Evolutionary conservation across 2,329 filamentous ascomycete species (phyloP).

Genomic region (Neonectria punicea): DNA sequence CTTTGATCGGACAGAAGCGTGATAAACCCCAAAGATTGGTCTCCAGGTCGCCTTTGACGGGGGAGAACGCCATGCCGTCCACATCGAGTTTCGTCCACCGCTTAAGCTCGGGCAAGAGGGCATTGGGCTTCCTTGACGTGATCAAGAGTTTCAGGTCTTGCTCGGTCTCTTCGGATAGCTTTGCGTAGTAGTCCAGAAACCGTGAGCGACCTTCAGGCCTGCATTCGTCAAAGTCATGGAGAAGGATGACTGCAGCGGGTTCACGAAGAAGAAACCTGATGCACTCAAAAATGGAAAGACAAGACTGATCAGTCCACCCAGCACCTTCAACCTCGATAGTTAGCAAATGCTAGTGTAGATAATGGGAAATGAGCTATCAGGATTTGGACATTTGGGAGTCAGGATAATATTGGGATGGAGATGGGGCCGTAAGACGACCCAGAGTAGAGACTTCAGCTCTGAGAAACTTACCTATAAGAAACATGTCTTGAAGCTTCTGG

Average conservation of each 20-base stretch:
- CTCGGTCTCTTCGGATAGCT: not conserved
- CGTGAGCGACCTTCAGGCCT: not conserved
- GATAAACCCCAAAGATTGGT: not conserved
- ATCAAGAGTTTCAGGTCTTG: not conserved
- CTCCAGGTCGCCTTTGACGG: not conserved
- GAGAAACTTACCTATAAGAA: not conserved
- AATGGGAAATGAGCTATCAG: not conserved
- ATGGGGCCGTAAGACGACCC: not conserved
- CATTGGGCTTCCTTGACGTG: not conserved
- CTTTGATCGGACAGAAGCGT: not conserved
- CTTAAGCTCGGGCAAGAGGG: not conserved
- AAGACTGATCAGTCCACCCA: not conserved
- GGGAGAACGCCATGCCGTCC: not conserved
- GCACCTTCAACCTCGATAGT: not conserved
- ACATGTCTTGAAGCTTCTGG: not conserved
- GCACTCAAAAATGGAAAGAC: not conserved
- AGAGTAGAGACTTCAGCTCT: no score
- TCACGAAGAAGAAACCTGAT: not conserved
- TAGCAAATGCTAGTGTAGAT: not conserved
- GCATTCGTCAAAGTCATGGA: not conserved
- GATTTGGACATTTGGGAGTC: no score
- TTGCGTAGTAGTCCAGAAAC: not conserved
- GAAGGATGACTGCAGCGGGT: not conserved
- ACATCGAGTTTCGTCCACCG: not conserved
- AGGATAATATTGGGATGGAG: not conserved